Evolutionary conservation across 2,329 filamentous ascomycete species (phyloP).

Genomic region (Periconia sp.): DNA sequence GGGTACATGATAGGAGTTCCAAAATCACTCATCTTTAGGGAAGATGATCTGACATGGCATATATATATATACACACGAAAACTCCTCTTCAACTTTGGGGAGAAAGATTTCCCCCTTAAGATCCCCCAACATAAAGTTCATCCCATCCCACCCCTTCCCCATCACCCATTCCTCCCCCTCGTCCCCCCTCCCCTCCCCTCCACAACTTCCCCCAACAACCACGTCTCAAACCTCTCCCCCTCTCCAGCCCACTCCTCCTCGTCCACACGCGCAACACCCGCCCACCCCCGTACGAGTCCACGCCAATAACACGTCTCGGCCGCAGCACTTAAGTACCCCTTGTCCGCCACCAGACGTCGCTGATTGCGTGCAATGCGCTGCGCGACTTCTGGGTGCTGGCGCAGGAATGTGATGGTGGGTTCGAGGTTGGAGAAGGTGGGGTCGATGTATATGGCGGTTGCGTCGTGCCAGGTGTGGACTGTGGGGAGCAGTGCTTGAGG

Average conservation of each 20-base stretch:
- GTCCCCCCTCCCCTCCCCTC: not conserved
- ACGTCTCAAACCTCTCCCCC: slow-evolving; percentile 22
- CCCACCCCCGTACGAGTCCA: slow-evolving; percentile 18
- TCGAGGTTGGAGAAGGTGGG: slow-evolving; percentile 20
- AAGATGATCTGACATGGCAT: too few species aligned
- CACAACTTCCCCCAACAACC: slow-evolving; percentile 17
- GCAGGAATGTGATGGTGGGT: slow-evolving; percentile 11
- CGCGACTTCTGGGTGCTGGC: slow-evolving; percentile 12
- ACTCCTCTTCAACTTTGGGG: too few species aligned
- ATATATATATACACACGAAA: too few species aligned
- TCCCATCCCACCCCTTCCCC: too few species aligned
- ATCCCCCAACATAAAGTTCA: too few species aligned
- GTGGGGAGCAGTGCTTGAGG: slow-evolving; percentile 1
- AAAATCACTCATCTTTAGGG: too few species aligned
- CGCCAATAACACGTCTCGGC: slow-evolving; percentile 27
- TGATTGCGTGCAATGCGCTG: slow-evolving; percentile 18
- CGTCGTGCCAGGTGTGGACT: slow-evolving; percentile 8
- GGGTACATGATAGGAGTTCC: too few species aligned
- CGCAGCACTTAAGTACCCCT: slow-evolving; percentile 15
- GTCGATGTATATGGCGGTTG: slow-evolving; percentile 22
- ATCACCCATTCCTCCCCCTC: not conserved
- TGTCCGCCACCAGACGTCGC: slow-evolving; percentile 10
- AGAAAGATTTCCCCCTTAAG: too few species aligned
- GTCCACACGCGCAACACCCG: slow-evolving; percentile 7
- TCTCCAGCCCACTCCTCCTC: slow-evolving; percentile 15